A percentile compares a stretch with the other conserved stretches of the same genome.
phyloP scores from a whole-genome alignment of 345 rosid genomes.

The Arabis alpina region DNA sequence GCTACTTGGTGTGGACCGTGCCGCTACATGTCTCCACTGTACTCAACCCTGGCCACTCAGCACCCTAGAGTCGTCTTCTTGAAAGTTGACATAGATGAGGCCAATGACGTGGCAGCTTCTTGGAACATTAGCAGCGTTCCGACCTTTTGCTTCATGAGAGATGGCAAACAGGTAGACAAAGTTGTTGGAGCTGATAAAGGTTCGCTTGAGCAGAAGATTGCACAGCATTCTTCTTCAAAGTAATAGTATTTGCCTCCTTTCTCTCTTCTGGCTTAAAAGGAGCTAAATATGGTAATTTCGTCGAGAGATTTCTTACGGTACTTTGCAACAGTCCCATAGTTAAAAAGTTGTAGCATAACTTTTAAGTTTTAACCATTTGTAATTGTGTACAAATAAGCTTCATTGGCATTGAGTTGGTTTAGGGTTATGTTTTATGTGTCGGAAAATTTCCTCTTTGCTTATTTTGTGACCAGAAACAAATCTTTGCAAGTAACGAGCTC shows the following conservation, averaged over 20 bases:
- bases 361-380: conserved; percentile 9
- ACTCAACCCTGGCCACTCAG: conserved; percentile 69
- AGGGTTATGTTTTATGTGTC: too few species aligned
- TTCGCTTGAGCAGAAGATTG: conserved; percentile 68
- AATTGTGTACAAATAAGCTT: conserved; percentile 2
- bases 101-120: conserved; percentile 43
- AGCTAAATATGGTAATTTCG: not conserved
- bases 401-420: conserved; percentile 6
- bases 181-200: conserved; percentile 86
- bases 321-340: conserved; percentile 8
- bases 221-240: conserved; percentile 54
- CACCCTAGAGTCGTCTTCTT: conserved; percentile 72
- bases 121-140: conserved; percentile 89
- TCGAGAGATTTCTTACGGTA: not conserved
- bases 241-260: conserved; percentile 3
- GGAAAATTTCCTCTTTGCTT: too few species aligned
- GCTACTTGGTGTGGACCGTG: conserved; percentile 98
- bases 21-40: conserved; percentile 83
- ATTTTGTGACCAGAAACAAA: not conserved
- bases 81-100: conserved; percentile 60
- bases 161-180: conserved; percentile 84
- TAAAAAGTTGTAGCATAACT: not conserved
- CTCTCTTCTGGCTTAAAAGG: not conserved
- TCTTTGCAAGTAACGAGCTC: not conserved
- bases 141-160: conserved; percentile 64